Evolutionary conservation across 2,329 filamentous ascomycete genomes (phyloP).

Genomic region (Botrytis byssoidea): DNA sequence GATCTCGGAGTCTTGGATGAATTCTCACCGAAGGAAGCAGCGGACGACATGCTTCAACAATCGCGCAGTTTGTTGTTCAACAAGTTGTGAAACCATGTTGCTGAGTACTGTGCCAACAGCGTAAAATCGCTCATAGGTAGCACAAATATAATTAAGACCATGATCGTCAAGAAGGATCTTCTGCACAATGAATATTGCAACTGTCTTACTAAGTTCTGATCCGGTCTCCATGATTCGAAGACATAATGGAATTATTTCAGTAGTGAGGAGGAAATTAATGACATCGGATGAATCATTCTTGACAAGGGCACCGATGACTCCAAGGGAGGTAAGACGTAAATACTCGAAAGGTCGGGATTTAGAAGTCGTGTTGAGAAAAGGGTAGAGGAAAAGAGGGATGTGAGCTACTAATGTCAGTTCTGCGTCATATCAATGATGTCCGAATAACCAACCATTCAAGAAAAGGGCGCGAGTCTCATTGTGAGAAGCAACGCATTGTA

Average conservation of each 20-base stretch:
- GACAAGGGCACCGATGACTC: constrained; percentile 93
- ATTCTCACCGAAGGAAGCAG: constrained; percentile 83
- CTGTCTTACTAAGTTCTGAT: constrained; percentile 96
- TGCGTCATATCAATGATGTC: background rate
- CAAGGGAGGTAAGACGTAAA: constrained; percentile 88
- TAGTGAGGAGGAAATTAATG: constrained; percentile 97
- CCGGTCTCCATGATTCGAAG: constrained; percentile 99
- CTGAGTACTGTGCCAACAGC: constrained; percentile 95
- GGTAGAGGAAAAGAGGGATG: constrained; percentile 95
- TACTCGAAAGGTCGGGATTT: constrained; percentile 98
- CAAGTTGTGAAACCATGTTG: constrained; percentile 97
- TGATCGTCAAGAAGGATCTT: constrained; percentile 98
- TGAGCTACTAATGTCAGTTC: constrained; percentile 63
- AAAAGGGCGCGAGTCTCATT: constrained; percentile 94
- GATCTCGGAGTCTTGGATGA: background rate
- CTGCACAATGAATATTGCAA: constrained; percentile 99
- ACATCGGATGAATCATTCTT: constrained; percentile 99
- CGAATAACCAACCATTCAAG: constrained; percentile 68
- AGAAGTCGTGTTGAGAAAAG: constrained; percentile 97
- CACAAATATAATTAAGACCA: constrained; percentile 95
- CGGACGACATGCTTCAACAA: constrained; percentile 96
- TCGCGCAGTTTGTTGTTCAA: constrained; percentile 94
- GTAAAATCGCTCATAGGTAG: constrained; percentile 97
- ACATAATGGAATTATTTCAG: constrained; percentile 96
- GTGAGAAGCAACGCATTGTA: constrained; percentile 96